Base-by-base conservation (phyloP, 257 asterid species). In the Voacanga thouarsii region DNA sequence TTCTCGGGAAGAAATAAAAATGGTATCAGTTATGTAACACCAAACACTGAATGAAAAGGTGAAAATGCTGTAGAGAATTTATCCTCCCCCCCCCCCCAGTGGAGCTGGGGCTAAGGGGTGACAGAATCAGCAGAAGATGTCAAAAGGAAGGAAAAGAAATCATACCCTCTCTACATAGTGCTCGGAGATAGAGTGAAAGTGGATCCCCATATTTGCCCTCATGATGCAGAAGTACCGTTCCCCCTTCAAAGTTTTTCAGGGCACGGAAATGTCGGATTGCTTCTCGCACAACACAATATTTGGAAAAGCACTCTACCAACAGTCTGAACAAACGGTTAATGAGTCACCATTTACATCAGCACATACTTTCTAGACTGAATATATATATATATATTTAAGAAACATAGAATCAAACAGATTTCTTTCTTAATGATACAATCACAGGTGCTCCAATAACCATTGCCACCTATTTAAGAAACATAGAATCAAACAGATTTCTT, bases 221-320 rank as follows among this genome's bases (percentile, higher is more conserved):
- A 78, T 80, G 77, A 78, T 95, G 89, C 73, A 93, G 83, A 80
- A 91, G 24, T 82, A 80, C 81, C 70, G 92, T 90, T 81, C 98
- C 97, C 30, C 96, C 97, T 86, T 93, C 97, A 82, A 86, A 86
- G 76, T 79, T 87, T 76, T 89, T 91, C 56, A 95, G 94, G 65
- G 85, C 99, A 84, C 97, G 99, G 76, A 95, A 95, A 88, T 95
- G 99, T 45, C 99, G 86, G 77, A 95, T 91, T 83, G 99, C 97
- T 88, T 95, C 99, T 76, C 80, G 89, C 33, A 87, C 84, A 78
- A 95, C 99, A 86, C 98, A 91, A 83, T 95, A 95, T 92, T 95
- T 95, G 80, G 98, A 87, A 85, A 93, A 92, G 90, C 99, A 95
- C 84, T 95, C 99, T 84, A 93, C 94, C 91, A 93, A 87, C 89